These are phyloP conservation scores for Backusella mclennaniae DNA, from an alignment of 192 early-diverging fungal species.

Conservation along the genomic window DNA sequence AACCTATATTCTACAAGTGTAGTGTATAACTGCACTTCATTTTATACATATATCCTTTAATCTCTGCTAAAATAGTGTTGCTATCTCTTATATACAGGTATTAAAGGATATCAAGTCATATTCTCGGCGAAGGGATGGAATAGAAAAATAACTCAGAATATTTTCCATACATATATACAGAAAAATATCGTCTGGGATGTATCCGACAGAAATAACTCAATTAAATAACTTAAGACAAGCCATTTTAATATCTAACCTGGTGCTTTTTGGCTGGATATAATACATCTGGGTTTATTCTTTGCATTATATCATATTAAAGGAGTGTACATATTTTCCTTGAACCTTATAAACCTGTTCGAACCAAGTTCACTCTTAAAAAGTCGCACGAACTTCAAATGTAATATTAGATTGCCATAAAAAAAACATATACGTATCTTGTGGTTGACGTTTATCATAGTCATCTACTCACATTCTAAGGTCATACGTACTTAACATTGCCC, in stretches of 20 bases:
- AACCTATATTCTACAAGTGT: no score
- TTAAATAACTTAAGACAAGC: background rate
- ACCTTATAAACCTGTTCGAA: background rate
- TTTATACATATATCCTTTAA: no score
- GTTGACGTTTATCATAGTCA: background rate
- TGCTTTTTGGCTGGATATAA: background rate
- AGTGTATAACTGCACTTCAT: no score
- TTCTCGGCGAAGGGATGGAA: no score
- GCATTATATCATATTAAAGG: background rate
- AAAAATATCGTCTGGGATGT: background rate
- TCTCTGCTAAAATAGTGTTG: no score
- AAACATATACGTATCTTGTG: background rate
- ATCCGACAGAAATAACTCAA: background rate
- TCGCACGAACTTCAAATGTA: background rate
- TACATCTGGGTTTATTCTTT: background rate
- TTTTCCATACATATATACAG: no score
- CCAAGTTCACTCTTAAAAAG: background rate
- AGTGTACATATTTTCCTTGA: background rate
- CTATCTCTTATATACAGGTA: no score
- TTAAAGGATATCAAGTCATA: no score
- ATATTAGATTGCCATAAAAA: background rate
- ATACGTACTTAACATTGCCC: background rate
- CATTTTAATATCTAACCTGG: background rate
- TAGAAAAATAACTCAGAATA: no score
- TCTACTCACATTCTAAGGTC: constrained; percentile 1